Conservation (phyloP, 2,329 filamentous ascomycete genomes). For the Colletotrichum kahawae region DNA sequence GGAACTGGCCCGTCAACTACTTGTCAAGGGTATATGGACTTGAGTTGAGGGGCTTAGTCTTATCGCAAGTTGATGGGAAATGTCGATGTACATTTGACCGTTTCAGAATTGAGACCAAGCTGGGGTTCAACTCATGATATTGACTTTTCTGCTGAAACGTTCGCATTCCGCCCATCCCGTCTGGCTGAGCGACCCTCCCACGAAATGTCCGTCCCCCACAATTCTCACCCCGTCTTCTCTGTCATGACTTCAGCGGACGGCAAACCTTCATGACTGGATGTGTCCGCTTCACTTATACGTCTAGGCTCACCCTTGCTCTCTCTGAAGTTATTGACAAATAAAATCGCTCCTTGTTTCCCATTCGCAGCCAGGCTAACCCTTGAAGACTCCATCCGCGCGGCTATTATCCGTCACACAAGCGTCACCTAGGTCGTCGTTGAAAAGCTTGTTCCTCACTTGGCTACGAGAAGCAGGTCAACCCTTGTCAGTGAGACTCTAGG, state of each 20-base stretch:
- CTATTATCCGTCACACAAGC: not conserved
- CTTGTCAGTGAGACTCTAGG: not conserved
- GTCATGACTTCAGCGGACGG: not conserved
- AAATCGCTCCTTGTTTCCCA: not conserved
- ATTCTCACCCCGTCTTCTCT: not conserved
- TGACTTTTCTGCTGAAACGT: conserved; percentile 1
- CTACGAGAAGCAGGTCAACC: not conserved
- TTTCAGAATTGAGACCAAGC: not conserved
- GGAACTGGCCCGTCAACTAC: not conserved
- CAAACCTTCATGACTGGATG: not conserved
- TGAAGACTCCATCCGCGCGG: not conserved
- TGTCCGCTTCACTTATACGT: not conserved
- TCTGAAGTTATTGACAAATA: not conserved
- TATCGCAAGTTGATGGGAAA: not conserved
- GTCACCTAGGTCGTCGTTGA: not conserved
- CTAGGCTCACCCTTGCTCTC: not conserved
- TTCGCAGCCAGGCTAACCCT: not conserved
- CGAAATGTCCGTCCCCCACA: not conserved
- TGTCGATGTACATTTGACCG: not conserved
- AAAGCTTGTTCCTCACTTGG: not conserved
- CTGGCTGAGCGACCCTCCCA: not conserved
- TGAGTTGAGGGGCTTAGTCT: not conserved
- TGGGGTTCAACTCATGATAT: not conserved
- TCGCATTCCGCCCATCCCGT: not conserved
- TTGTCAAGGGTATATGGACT: not conserved